Evolutionary conservation across 1,139 yeast species (phyloP), one percentile per base, ranked within the genome.

Genomic region (Suzukiozyma palmioleophila): DNA sequence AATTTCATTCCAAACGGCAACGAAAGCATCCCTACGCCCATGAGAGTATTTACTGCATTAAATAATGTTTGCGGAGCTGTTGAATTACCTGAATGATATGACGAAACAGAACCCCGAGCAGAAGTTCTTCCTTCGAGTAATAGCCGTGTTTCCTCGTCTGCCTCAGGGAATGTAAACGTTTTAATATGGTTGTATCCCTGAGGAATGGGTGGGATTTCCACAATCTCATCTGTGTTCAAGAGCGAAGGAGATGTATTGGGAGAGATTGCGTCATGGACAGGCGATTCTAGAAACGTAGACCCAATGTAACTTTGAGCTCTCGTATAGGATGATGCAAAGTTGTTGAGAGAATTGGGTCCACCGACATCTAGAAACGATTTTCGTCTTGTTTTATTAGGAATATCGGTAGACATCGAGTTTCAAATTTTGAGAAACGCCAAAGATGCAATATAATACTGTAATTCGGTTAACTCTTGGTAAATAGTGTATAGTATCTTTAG

Each of bases 61-160:
- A 90, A 88, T 15, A 86, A 67, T 0, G 97, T 90, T 58, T 90
- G 97, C 1, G 90, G 84, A 0, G 81, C 83, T 0, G 97, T 89
- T 0, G 73, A 67, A 33, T 52, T 52, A 2, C 70, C 71, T 1
- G 49, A 2, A 48, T 45, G 33, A 39, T 33, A 31, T 37, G 13
- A 33, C 11, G 36, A 33, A 8, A 33, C 12, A 9, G 36, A 33
- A 8, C 30, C 26, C 13, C 36, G 26, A 41, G 39, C 24, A 46
- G 39, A 40, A n/a, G 29, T 11, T n/a, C 16, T 26, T 9, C 26
- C 36, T 2, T 33, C 36, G 13, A 8, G 33, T 33, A 47, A 38
- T 37, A 42, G 51, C 32, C 40, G 48, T n/a, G 42, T 46, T 22
- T 46, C 59, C 40, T 50, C 60, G 35, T 29, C 43, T 38, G 22